Conservation (phyloP, 1,284 basidiomycete species). For the Malassezia cuniculi region DNA sequence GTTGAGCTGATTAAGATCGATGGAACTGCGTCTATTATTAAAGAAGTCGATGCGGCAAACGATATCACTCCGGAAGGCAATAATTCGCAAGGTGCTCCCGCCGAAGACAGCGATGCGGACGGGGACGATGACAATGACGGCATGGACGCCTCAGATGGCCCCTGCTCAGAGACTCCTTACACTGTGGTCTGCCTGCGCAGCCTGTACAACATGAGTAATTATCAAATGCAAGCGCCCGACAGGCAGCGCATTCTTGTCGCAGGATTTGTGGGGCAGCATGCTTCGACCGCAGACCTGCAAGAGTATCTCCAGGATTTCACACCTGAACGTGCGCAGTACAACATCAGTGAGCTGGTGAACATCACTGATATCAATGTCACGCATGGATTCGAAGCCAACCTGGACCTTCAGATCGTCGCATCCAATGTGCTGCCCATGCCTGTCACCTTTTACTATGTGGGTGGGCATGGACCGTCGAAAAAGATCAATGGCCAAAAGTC, state of each 20-base stretch:
- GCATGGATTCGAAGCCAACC: slow-evolving; percentile 55
- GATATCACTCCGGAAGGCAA: slow-evolving; percentile 16
- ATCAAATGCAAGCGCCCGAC: not conserved
- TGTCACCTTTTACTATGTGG: slow-evolving; percentile 52
- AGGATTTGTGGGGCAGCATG: slow-evolving; percentile 25
- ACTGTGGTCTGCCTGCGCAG: slow-evolving; percentile 2
- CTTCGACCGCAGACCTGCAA: slow-evolving; percentile 50
- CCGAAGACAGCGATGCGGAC: too few relatives aligned
- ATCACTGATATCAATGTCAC: slow-evolving; percentile 57
- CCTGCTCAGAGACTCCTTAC: too few relatives aligned
- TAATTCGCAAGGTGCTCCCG: slow-evolving; percentile 8
- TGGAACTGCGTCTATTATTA: too few relatives aligned
- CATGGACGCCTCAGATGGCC: too few relatives aligned
- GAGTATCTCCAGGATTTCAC: slow-evolving; percentile 52
- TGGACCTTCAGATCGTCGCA: slow-evolving; percentile 58
- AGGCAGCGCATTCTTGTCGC: slow-evolving; percentile 17
- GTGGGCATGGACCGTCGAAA: slow-evolving; percentile 48
- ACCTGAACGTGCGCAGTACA: slow-evolving; percentile 52
- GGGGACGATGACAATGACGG: too few relatives aligned
- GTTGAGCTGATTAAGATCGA: too few relatives aligned
- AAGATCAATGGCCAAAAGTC: too few relatives aligned
- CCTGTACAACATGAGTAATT: slow-evolving; percentile 1
- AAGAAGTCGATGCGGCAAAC: slow-evolving; percentile 21
- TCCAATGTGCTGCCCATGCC: slow-evolving; percentile 55
- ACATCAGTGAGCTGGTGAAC: slow-evolving; percentile 48